phyloP scores from a whole-genome alignment of 306 rosid species.

The Amphicarpaea edgeworthii region DNA sequence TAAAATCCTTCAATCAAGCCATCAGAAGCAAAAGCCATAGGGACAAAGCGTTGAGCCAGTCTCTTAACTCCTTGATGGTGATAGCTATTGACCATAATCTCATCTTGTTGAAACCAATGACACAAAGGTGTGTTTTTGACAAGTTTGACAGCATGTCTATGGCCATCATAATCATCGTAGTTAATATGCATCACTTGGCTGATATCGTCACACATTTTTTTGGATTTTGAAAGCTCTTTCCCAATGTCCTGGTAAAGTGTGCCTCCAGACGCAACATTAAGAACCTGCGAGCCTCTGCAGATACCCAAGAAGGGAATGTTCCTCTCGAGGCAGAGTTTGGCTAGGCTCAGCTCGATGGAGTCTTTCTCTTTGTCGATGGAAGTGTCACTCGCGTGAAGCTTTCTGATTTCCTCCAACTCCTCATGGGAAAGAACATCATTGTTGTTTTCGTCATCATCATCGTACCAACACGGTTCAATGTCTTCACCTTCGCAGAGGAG shows the following conservation, averaged over 20 bases:
- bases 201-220: constrained; percentile 45
- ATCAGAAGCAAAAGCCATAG: constrained; percentile 83
- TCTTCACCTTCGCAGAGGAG: constrained; percentile 91
- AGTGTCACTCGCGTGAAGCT: constrained; percentile 74
- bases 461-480: constrained; percentile 75
- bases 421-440: constrained; percentile 51
- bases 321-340: constrained; percentile 78
- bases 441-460: background rate
- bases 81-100: constrained; percentile 80
- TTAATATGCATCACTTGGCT: constrained; percentile 62
- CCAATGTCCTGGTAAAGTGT: constrained; percentile 73
- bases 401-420: constrained; percentile 67
- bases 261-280: constrained; percentile 88
- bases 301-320: constrained; percentile 89
- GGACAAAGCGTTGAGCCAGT: constrained; percentile 73
- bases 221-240: constrained; percentile 55
- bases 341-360: constrained; percentile 75
- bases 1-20: constrained; percentile 81
- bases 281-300: constrained; percentile 81
- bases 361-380: constrained; percentile 76
- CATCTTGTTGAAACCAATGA: constrained; percentile 68
- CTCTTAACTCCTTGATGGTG: constrained; percentile 89
- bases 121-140: constrained; percentile 68
- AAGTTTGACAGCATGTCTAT: constrained; percentile 70
- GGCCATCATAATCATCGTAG: constrained; percentile 80